Conservation (phyloP, 164 flowering plant species). For the Akebia trifoliata region DNA sequence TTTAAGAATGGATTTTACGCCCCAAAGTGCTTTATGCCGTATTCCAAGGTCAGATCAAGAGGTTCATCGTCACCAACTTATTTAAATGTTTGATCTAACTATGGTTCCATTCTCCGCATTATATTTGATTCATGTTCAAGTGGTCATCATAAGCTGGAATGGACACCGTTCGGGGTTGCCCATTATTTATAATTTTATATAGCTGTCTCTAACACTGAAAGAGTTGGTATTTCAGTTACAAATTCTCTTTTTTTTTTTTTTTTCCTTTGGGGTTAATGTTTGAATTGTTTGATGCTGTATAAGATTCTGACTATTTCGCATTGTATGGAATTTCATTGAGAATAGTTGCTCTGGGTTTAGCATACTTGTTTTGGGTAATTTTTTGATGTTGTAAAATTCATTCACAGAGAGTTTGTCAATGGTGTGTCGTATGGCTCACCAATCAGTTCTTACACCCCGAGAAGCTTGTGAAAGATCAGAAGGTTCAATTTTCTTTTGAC, state of each 20-base stretch:
- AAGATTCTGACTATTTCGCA: background rate
- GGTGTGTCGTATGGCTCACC: too few relatives aligned
- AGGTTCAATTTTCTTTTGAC: too few relatives aligned
- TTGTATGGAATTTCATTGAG: too few relatives aligned
- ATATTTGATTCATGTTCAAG: background rate
- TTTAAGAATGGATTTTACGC: too few relatives aligned
- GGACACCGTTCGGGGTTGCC: background rate
- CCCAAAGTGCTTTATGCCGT: too few relatives aligned
- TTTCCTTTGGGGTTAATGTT: background rate
- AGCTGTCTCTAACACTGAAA: background rate
- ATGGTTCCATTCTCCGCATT: background rate
- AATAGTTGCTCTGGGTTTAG: too few relatives aligned
- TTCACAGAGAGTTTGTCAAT: too few relatives aligned
- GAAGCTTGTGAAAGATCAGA: too few relatives aligned
- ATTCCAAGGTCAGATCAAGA: background rate
- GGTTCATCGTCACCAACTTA: background rate
- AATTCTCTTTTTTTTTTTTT: background rate
- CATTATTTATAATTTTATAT: background rate
- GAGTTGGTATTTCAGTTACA: too few relatives aligned
- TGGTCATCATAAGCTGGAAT: constrained; percentile 5
- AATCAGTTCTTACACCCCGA: too few relatives aligned
- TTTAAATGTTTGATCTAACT: constrained; percentile 2
- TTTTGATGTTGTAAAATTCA: too few relatives aligned
- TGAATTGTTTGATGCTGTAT: background rate
- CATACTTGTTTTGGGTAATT: too few relatives aligned